phyloP scores from a whole-genome alignment of 2,329 filamentous ascomycete species.

The Chalaropsis ovoidea region DNA sequence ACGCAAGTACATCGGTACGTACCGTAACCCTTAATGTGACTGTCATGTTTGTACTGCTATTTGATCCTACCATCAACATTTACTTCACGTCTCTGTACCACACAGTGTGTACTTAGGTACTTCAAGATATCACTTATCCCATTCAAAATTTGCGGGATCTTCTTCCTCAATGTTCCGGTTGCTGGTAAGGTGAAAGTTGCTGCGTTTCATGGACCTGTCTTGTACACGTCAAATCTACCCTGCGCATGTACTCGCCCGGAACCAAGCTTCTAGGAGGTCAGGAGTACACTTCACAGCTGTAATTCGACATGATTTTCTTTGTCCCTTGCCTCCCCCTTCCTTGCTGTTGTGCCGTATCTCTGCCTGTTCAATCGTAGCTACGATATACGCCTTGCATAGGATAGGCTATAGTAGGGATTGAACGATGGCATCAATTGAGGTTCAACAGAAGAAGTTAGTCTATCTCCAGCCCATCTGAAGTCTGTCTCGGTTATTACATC shows the following conservation, averaged over 20 bases:
- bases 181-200: background rate
- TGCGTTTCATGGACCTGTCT: background rate
- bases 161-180: background rate
- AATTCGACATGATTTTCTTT: background rate
- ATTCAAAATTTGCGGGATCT: background rate
- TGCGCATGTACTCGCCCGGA: background rate
- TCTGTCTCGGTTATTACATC: background rate
- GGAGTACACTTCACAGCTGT: background rate
- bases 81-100: background rate
- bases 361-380: background rate
- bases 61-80: background rate
- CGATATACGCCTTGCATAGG: background rate
- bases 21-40: too few species aligned
- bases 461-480: background rate
- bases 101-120: background rate
- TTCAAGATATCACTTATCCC: background rate
- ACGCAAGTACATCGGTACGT: too few species aligned
- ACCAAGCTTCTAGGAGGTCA: background rate
- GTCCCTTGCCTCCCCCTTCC: background rate
- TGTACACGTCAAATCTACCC: background rate
- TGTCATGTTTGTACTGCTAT: too few species aligned
- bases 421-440: background rate
- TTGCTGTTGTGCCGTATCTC: background rate
- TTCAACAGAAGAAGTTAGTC: background rate
- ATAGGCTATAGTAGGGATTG: background rate